Evolutionary conservation across 2,329 filamentous ascomycete species (phyloP).

Genomic region (Atkinsonella texensis): DNA sequence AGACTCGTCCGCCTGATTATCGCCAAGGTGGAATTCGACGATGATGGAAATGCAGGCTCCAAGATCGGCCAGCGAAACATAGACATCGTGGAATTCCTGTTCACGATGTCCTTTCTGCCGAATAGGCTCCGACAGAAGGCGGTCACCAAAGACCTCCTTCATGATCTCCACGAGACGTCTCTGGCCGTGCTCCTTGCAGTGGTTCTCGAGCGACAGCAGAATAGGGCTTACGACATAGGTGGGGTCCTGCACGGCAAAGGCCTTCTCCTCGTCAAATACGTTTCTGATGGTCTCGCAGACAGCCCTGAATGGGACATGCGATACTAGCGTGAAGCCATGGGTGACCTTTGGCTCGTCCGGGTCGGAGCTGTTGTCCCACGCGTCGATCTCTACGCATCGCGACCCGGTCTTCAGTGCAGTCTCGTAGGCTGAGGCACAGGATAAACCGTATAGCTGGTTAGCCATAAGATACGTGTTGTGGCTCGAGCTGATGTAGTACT

Average conservation of each 20-base stretch:
- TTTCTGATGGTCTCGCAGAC: slow-evolving; percentile 56
- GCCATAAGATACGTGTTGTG: slow-evolving; percentile 64
- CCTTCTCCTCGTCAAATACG: slow-evolving; percentile 46
- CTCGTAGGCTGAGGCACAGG: slow-evolving; percentile 51
- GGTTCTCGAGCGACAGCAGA: slow-evolving; percentile 55
- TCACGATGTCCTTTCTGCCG: slow-evolving; percentile 43
- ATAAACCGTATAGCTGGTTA: slow-evolving; percentile 55
- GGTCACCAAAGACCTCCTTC: slow-evolving; percentile 48
- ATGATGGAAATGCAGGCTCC: slow-evolving; percentile 54
- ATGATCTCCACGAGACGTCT: slow-evolving; percentile 51
- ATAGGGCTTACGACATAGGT: slow-evolving; percentile 41
- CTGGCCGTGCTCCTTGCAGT: slow-evolving; percentile 49
- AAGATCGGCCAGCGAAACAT: slow-evolving; percentile 46
- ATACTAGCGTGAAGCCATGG: slow-evolving; percentile 57
- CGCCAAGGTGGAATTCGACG: slow-evolving; percentile 51
- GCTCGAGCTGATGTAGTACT: slow-evolving; percentile 62
- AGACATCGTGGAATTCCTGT: slow-evolving; percentile 36
- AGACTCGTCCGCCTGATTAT: slow-evolving; percentile 10
- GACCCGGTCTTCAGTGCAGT: slow-evolving; percentile 50
- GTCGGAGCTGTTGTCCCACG: slow-evolving; percentile 53
- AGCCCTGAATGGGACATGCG: slow-evolving; percentile 49
- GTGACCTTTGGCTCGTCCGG: slow-evolving; percentile 56
- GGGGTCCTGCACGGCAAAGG: slow-evolving; percentile 22
- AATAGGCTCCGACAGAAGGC: slow-evolving; percentile 46
- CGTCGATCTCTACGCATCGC: slow-evolving; percentile 62